phyloP scores from a whole-genome alignment of 345 rosid species.

The Kandelia obovata region DNA sequence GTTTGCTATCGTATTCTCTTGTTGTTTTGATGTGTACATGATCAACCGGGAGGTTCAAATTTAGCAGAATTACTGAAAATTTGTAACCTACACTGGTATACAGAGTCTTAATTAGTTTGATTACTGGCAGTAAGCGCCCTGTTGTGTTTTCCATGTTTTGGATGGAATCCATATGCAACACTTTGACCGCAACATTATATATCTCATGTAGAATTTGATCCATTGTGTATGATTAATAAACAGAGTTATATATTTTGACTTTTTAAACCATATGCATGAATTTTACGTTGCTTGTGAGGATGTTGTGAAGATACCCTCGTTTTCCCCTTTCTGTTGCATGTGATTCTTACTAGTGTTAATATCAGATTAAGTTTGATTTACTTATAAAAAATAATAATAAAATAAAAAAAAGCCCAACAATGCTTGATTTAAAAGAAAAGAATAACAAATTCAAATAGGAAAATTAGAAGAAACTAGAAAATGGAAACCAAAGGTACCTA shows the following conservation, averaged over 20 bases:
- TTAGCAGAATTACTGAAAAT: constrained; percentile 1
- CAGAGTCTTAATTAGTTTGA: constrained; percentile 6
- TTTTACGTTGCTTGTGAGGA: too few species aligned
- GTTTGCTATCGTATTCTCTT: constrained; percentile 32
- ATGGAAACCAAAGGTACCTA: too few species aligned
- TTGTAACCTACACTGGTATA: constrained; percentile 14
- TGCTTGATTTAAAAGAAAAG: too few species aligned
- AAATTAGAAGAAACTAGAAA: too few species aligned
- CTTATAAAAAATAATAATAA: too few species aligned
- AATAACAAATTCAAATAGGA: too few species aligned
- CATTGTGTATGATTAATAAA: constrained; percentile 13
- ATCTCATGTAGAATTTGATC: constrained; percentile 22
- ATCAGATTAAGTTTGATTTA: too few species aligned
- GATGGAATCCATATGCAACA: constrained; percentile 1
- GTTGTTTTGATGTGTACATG: constrained; percentile 13
- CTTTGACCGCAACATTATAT: background rate
- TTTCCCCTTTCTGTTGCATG: too few species aligned
- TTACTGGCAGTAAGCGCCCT: background rate
- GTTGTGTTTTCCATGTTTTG: constrained; percentile 10
- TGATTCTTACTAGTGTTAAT: too few species aligned
- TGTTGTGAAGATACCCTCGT: too few species aligned
- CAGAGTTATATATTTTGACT: background rate
- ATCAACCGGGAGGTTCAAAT: constrained; percentile 12
- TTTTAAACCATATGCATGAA: too few species aligned
- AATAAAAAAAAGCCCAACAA: too few species aligned